Conservation (phyloP, 441 rosid genomes). For the Theobroma grandiflorum region DNA sequence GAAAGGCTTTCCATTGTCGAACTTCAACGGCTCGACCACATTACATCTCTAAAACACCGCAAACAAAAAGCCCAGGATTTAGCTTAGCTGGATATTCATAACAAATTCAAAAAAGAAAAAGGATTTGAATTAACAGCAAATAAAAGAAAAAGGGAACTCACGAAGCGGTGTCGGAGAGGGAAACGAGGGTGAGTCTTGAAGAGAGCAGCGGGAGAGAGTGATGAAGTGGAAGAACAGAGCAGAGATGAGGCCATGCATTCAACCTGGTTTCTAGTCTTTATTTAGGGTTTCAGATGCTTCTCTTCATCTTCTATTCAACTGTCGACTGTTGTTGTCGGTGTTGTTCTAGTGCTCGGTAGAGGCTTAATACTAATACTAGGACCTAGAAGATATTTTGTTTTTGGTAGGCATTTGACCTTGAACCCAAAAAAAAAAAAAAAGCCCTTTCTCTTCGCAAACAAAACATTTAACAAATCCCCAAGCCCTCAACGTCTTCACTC, state of each 20-base stretch:
- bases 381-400: no score
- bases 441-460: no score
- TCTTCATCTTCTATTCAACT: neutral
- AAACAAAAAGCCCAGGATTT: conserved; percentile 5
- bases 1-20: conserved; percentile 60
- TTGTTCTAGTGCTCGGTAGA: no score
- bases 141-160: conserved; percentile 15
- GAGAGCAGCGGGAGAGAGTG: conserved; percentile 34
- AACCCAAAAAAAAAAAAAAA: no score
- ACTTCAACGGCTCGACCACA: conserved; percentile 70
- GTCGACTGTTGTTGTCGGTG: neutral
- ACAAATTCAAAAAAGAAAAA: neutral
- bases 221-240: conserved; percentile 38
- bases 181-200: conserved; percentile 29
- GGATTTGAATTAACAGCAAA: neutral
- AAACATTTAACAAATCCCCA: no score
- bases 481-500: no score
- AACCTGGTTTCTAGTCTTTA: neutral
- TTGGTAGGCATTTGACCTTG: no score
- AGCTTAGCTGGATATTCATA: neutral
- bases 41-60: conserved; percentile 59
- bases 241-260: conserved; percentile 54
- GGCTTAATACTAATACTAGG: no score
- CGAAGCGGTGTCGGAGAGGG: conserved; percentile 34
- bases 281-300: conserved; percentile 11